Percentiles rank a stretch among this genome's conserved stretches.
phyloP scores from a whole-genome alignment of 192 early-diverging fungal species.

The Backusella morwellensis region DNA sequence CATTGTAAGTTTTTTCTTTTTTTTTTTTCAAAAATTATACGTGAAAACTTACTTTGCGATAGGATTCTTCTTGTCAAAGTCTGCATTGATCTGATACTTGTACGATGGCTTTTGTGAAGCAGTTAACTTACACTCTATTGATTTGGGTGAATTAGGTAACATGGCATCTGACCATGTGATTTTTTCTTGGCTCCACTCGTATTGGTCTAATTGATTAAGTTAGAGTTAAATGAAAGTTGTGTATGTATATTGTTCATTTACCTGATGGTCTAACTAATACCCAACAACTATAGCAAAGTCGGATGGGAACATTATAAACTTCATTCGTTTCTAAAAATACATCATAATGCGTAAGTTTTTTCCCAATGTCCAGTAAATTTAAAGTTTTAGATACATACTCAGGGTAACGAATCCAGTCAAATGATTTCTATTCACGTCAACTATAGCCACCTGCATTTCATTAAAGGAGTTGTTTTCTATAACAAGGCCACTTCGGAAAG shows the following conservation, averaged over 20 bases:
- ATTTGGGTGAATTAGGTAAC: constrained; percentile 19
- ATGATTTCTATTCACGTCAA: constrained; percentile 33
- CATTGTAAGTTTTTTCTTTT: background rate
- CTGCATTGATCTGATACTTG: constrained; percentile 47
- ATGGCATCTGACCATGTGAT: constrained; percentile 69
- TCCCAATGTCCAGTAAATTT: background rate
- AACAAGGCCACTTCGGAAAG: constrained; percentile 67
- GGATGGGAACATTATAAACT: constrained; percentile 66
- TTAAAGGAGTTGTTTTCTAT: constrained; percentile 64
- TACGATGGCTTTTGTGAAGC: constrained; percentile 30
- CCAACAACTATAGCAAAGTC: constrained; percentile 63
- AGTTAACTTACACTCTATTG: constrained; percentile 35
- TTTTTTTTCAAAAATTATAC: background rate
- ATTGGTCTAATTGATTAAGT: constrained; percentile 35
- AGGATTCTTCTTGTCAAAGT: constrained; percentile 27
- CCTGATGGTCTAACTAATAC: constrained; percentile 67
- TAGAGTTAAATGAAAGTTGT: background rate
- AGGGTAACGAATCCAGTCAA: constrained; percentile 24
- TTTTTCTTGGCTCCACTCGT: constrained; percentile 64
- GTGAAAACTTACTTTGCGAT: constrained; percentile 3
- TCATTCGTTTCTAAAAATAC: constrained; percentile 49
- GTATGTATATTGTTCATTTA: background rate
- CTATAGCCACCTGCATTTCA: constrained; percentile 59
- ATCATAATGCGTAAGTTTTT: background rate
- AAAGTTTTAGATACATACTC: background rate